phyloP scores from a whole-genome alignment of 2,329 filamentous ascomycete genomes.

The Catunica adiposa region DNA sequence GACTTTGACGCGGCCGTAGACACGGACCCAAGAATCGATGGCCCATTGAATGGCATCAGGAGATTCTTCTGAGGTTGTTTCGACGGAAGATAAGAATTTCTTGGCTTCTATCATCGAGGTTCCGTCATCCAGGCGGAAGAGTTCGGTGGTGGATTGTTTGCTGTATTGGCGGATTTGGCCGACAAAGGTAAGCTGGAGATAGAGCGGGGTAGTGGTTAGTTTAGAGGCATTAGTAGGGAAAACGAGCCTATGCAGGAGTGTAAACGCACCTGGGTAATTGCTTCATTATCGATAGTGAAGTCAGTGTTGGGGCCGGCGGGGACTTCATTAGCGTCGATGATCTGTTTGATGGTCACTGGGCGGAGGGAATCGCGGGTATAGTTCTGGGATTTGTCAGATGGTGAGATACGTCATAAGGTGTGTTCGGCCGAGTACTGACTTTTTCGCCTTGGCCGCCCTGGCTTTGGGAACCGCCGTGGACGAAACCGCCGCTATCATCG shows the following conservation, averaged over 20 bases:
- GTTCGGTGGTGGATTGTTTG: constrained; percentile 77
- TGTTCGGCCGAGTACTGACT: constrained; percentile 20
- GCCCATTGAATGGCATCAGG: constrained; percentile 19
- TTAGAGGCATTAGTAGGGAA: neutral
- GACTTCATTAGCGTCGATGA: constrained; percentile 64
- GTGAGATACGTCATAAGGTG: neutral
- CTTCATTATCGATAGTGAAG: constrained; percentile 66
- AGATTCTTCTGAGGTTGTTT: constrained; percentile 22
- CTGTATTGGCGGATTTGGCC: constrained; percentile 80
- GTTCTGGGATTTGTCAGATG: constrained; percentile 23
- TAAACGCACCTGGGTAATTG: constrained; percentile 40
- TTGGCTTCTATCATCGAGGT: constrained; percentile 86
- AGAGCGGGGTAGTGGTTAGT: neutral
- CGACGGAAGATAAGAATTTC: constrained; percentile 35
- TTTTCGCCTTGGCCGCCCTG: constrained; percentile 37
- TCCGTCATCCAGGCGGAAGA: constrained; percentile 87
- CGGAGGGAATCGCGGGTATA: constrained; percentile 75
- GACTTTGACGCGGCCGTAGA: constrained; percentile 68
- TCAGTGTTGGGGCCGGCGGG: constrained; percentile 44
- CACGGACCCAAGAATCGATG: constrained; percentile 60
- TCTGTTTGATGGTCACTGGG: constrained; percentile 89
- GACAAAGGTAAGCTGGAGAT: constrained; percentile 59
- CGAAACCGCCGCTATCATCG: constrained; percentile 46
- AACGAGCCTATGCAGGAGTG: neutral
- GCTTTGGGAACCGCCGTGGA: constrained; percentile 39